Base-by-base conservation (phyloP, 2,329 filamentous ascomycete genomes). In the Xylariaceae sp. region DNA sequence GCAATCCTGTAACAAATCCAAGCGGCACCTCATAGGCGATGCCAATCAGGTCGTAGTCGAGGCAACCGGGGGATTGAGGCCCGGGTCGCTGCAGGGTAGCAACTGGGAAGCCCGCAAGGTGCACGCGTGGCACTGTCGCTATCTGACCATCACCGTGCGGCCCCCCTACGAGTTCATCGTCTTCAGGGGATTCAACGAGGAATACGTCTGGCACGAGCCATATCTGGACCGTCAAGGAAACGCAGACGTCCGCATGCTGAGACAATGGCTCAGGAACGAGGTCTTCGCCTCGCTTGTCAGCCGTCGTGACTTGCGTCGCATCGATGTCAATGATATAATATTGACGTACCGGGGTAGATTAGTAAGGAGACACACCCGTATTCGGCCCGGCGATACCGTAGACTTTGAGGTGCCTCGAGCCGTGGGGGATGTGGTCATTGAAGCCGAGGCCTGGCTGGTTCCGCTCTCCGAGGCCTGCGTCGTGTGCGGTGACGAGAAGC, bases 401-500 rank as follows among this genome's bases (percentile, higher is more conserved):
- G 63, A 67, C 10, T 72, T 75, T 48, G 62, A 68, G 12, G 59
- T 76, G 7, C 55, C 63, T 3, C 62, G 61, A 12, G 56, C 59
- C 16, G 56, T 65, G 2, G 66, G 68, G 19, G 67, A 71, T 21
- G 54, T 43, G 2, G 73, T 73, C 37, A 53, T 68, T 14, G 48
- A 56, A 20, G 68, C 65, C 19, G 73, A 76, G 54, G 63, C 68
- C 1, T 73, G 70, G 70, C 65, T 75, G 2, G 55, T 74, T n/a
- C 62, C 61, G 2, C 40, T 46, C 14, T 66, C 66, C 0, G 68
- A 71, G 48, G 66, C 58, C 14, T 76, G 74, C 55, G 54, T 59
- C 20, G 65, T 72, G 14, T 75, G 74, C 50, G 56, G 67, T 19
- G 73, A 75, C 42, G 67, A 70, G 26, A 75, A 73, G 60, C 64